Evolutionary conservation across 495 filamentous ascomycete genomes (phyloP).

Genomic region (Baudoinia panamericana): DNA sequence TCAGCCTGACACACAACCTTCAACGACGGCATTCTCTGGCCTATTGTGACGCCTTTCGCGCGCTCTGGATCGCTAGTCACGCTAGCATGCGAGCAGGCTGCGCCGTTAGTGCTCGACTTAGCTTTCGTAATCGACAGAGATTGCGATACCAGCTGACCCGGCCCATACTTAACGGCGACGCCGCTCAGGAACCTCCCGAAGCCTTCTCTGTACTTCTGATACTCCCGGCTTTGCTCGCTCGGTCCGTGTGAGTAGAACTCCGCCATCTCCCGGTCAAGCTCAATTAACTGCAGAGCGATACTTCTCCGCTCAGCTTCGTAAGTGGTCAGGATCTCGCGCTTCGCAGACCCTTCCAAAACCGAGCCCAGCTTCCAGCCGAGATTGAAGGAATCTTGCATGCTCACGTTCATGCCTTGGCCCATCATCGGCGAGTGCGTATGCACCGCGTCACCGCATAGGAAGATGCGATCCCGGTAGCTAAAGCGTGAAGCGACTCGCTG

Average conservation of each 20-base stretch:
- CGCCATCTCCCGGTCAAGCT: conserved; percentile 48
- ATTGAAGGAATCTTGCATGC: conserved; percentile 8
- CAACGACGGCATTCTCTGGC: conserved; percentile 23
- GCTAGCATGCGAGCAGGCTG: conserved; percentile 16
- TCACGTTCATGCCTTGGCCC: conserved; percentile 45
- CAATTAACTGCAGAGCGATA: conserved; percentile 54
- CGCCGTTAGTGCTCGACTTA: too few species aligned
- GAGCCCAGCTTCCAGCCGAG: conserved; percentile 4
- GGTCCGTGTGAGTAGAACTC: conserved; percentile 23
- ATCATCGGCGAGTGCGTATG: conserved; percentile 77
- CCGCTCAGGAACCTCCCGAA: conserved; percentile 25
- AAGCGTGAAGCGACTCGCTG: background rate
- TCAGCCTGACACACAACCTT: conserved; percentile 25
- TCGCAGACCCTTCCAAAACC: conserved; percentile 33
- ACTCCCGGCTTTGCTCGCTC: conserved; percentile 45
- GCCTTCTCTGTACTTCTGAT: conserved; percentile 36
- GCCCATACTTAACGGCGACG: conserved; percentile 22
- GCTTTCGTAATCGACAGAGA: too few species aligned
- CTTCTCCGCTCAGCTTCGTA: conserved; percentile 55
- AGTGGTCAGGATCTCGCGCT: conserved; percentile 44
- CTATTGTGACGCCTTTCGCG: conserved; percentile 24
- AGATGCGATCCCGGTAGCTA: conserved; percentile 23
- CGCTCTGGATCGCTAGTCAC: conserved; percentile 26
- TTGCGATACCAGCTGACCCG: conserved; percentile 22
- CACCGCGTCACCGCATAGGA: conserved; percentile 73